Percentiles rank a stretch among this genome's conserved stretches.
These are phyloP conservation scores for Tetrapisispora nanseiensis DNA, from an alignment of 805 yeast genomes.

Conservation along the genomic window DNA sequence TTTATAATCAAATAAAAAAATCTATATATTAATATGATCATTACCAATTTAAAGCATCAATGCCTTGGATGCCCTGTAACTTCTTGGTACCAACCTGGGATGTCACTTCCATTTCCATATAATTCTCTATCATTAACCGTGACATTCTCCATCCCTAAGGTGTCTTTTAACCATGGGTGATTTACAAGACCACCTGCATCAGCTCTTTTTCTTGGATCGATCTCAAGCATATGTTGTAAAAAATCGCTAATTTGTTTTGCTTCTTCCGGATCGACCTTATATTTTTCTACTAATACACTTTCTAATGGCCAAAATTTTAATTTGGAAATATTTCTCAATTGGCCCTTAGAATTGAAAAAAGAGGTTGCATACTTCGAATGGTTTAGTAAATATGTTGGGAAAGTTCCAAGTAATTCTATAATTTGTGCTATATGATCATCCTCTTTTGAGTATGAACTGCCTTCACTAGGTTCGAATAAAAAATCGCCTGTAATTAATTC, in stretches of 20 bases:
- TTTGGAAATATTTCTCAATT: conserved; percentile 67
- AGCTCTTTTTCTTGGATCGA: conserved; percentile 73
- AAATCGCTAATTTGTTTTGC: conserved; percentile 70
- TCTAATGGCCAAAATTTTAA: conserved; percentile 83
- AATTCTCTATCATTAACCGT: conserved; percentile 55
- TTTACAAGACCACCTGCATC: conserved; percentile 95
- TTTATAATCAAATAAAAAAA: too few relatives aligned
- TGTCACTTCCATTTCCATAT: conserved; percentile 77
- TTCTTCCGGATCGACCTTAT: conserved; percentile 57
- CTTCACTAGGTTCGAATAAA: conserved; percentile 76
- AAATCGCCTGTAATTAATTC: conserved; percentile 93
- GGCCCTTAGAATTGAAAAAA: conserved; percentile 58
- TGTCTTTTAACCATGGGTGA: conserved; percentile 75
- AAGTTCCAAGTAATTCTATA: conserved; percentile 65
- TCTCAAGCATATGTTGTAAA: conserved; percentile 67
- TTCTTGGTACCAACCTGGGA: conserved; percentile 84
- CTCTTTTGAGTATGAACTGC: conserved; percentile 70
- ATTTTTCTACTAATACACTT: conserved; percentile 77
- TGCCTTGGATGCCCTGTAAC: conserved; percentile 36
- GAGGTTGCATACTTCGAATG: conserved; percentile 53
- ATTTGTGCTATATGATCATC: conserved; percentile 97
- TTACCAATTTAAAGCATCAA: conserved; percentile 7
- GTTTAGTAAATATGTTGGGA: conserved; percentile 50
- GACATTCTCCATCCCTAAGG: conserved; percentile 63
- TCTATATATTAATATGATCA: not conserved